A percentile compares a stretch with the other conserved stretches of the same genome.
Conservation (phyloP, 148 eudicot genomes). For the Rhododendron williamsianum region DNA sequence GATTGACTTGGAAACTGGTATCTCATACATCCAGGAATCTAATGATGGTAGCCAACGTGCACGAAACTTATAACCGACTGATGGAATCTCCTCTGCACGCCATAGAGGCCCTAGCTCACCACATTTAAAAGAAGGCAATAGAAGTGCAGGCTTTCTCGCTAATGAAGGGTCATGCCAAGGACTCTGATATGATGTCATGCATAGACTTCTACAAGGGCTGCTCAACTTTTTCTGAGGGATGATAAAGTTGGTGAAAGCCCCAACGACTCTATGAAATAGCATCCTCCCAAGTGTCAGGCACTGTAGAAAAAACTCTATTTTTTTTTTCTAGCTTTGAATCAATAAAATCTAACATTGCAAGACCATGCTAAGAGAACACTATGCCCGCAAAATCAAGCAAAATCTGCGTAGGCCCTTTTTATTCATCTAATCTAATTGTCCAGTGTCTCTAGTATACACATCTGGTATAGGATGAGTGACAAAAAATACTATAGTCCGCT, state of each 20-base stretch:
- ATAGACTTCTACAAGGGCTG: background rate
- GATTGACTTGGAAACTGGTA: background rate
- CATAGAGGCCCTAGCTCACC: background rate
- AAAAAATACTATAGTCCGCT: background rate
- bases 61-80: background rate
- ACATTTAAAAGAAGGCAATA: background rate
- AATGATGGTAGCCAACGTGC: background rate
- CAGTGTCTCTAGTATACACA: background rate
- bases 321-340: background rate
- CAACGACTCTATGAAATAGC: background rate
- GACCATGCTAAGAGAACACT: background rate
- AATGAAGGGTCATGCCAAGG: background rate
- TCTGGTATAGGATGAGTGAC: background rate
- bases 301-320: background rate
- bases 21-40: background rate
- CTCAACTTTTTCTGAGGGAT: background rate
- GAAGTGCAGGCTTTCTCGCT: background rate
- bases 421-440: background rate
- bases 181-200: background rate
- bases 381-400: background rate
- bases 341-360: background rate
- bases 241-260: background rate
- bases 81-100: background rate
- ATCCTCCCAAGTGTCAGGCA: background rate
- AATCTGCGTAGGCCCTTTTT: background rate